Conservation (phyloP, 176 grass and related monocot species). For the Oryza nivara region DNA sequence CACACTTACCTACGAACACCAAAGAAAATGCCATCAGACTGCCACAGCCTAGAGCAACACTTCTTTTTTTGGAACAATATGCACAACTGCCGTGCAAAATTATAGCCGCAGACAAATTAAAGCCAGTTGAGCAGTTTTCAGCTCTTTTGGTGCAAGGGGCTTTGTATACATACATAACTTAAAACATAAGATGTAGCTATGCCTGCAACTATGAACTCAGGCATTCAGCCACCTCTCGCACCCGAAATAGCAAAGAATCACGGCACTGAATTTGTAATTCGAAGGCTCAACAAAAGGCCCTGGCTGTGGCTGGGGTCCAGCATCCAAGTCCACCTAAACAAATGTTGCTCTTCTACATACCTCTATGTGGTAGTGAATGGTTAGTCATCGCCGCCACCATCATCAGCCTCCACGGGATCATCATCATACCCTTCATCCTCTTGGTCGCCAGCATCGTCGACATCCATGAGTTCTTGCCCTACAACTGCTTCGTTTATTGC, state of each 20-base stretch:
- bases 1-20: neutral
- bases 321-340: neutral
- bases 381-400: slow-evolving; percentile 57
- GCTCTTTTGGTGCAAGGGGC: neutral
- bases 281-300: neutral
- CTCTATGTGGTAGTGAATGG: neutral
- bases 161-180: neutral
- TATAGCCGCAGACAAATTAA: neutral
- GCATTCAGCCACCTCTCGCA: neutral
- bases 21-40: neutral
- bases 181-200: neutral
- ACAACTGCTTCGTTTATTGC: slow-evolving; percentile 48
- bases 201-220: neutral
- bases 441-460: slow-evolving; percentile 50
- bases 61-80: too few relatives aligned
- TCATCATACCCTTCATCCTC: slow-evolving; percentile 56
- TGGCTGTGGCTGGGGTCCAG: neutral
- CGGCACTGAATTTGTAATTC: neutral
- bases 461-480: slow-evolving; percentile 46
- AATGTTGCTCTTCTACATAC: neutral
- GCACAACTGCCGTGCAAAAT: too few relatives aligned
- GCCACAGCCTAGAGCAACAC: too few relatives aligned
- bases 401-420: slow-evolving; percentile 57
- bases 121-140: neutral
- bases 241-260: neutral